These are phyloP conservation scores for Helianthus tuberosus DNA, from an alignment of 129 eudicot genomes.

Conservation along the genomic window DNA sequence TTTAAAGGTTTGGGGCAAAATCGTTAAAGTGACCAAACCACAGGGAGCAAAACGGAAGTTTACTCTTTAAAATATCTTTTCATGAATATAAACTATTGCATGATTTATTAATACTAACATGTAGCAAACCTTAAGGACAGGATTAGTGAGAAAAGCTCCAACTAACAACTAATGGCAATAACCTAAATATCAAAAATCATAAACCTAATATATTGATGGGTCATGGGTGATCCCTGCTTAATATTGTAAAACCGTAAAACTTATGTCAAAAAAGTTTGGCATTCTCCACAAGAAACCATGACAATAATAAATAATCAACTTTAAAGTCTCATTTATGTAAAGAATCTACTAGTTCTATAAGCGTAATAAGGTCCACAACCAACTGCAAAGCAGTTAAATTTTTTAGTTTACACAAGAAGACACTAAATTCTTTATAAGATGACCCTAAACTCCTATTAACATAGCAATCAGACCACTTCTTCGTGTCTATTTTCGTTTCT, in stretches of 20 bases:
- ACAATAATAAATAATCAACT: neutral
- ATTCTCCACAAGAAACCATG: constrained; percentile 9
- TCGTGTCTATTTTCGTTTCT: neutral
- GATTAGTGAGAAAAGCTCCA: neutral
- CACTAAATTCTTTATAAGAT: neutral
- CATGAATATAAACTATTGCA: neutral
- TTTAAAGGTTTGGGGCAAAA: no score
- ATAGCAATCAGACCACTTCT: neutral
- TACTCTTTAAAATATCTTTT: neutral
- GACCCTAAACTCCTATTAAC: neutral
- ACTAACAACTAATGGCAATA: constrained; percentile 11
- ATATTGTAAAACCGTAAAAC: neutral
- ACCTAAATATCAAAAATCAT: constrained; percentile 4
- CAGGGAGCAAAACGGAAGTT: no score
- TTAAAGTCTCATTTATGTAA: constrained; percentile 11
- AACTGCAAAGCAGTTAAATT: neutral
- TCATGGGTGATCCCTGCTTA: neutral
- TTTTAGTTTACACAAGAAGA: neutral
- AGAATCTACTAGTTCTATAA: constrained; percentile 7
- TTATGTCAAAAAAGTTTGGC: neutral
- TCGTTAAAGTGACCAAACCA: no score
- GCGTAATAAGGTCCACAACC: constrained; percentile 3
- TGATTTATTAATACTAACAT: neutral
- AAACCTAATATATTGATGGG: neutral
- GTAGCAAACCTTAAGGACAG: constrained; percentile 2